Conservation (phyloP, 1,284 basidiomycete species). For the Puccinia triticina region DNA sequence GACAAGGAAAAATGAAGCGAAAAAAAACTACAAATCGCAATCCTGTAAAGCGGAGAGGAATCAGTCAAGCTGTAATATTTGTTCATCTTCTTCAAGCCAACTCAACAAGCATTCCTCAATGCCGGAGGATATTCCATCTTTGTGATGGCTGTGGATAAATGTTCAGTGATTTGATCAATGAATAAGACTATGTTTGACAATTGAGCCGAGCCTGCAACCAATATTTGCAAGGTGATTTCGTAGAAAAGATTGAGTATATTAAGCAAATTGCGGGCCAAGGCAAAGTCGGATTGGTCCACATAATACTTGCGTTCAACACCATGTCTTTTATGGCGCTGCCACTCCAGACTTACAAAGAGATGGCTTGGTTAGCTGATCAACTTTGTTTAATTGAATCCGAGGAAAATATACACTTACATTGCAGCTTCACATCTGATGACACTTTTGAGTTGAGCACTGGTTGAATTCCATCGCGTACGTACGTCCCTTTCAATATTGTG, state of each 20-base stretch:
- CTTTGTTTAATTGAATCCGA: not conserved
- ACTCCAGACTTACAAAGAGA: not conserved
- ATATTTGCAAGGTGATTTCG: not conserved
- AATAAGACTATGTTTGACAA: not conserved
- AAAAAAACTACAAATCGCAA: not conserved
- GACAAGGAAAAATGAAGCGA: not conserved
- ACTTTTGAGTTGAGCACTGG: too few relatives aligned
- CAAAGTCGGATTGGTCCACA: too few relatives aligned
- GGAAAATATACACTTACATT: not conserved
- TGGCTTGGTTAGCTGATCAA: too few relatives aligned
- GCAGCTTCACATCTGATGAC: too few relatives aligned
- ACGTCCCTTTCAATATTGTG: too few relatives aligned
- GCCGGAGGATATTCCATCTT: not conserved
- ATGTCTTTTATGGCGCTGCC: too few relatives aligned
- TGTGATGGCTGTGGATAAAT: not conserved
- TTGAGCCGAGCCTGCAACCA: not conserved
- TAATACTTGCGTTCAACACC: too few relatives aligned
- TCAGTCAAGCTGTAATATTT: conserved; percentile 6
- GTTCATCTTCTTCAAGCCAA: not conserved
- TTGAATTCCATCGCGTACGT: too few relatives aligned
- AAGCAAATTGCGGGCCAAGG: too few relatives aligned
- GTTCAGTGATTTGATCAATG: not conserved
- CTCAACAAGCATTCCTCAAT: too few relatives aligned
- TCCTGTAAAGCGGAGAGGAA: not conserved
- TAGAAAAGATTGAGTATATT: too few relatives aligned